Percentiles rank a stretch among this genome's conserved stretches.
Evolutionary conservation across 2,329 filamentous ascomycete species (phyloP).

Genomic region (Gremmenia infestans): DNA sequence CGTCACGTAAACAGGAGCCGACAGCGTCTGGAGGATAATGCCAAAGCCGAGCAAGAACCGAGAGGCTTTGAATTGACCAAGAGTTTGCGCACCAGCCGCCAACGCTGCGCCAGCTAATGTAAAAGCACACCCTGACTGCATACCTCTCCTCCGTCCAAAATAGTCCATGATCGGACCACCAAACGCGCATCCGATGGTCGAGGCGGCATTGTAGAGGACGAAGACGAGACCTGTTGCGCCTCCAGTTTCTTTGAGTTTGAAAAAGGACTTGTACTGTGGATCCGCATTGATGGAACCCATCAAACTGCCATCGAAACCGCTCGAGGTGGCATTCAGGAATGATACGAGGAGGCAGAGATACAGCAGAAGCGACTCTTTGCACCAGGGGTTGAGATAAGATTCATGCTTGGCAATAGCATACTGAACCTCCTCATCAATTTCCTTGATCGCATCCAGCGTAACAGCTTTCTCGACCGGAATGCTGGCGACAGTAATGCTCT

Average conservation of each 20-base stretch:
- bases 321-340: conserved; percentile 26
- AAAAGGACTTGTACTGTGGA: conserved; percentile 34
- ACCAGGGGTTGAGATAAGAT: conserved; percentile 8
- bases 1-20: conserved; percentile 40
- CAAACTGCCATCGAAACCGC: conserved; percentile 44
- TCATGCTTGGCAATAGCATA: conserved; percentile 12
- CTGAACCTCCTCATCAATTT: conserved; percentile 14
- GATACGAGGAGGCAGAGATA: conserved; percentile 14
- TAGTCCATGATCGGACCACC: conserved; percentile 17
- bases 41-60: conserved; percentile 55
- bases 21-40: conserved; percentile 37
- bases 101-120: conserved; percentile 15
- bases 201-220: conserved; percentile 16
- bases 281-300: conserved; percentile 46
- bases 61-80: conserved; percentile 41
- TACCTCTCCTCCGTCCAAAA: conserved; percentile 15
- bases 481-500: neutral
- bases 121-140: conserved; percentile 17
- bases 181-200: conserved; percentile 11
- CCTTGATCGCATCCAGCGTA: conserved; percentile 6
- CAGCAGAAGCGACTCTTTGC: conserved; percentile 8
- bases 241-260: conserved; percentile 14
- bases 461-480: conserved; percentile 2
- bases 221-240: conserved; percentile 19
- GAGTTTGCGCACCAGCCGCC: conserved; percentile 24